Evolutionary conservation across 1,284 basidiomycete genomes (phyloP).

Genomic region (Schizophyllum commune): DNA sequence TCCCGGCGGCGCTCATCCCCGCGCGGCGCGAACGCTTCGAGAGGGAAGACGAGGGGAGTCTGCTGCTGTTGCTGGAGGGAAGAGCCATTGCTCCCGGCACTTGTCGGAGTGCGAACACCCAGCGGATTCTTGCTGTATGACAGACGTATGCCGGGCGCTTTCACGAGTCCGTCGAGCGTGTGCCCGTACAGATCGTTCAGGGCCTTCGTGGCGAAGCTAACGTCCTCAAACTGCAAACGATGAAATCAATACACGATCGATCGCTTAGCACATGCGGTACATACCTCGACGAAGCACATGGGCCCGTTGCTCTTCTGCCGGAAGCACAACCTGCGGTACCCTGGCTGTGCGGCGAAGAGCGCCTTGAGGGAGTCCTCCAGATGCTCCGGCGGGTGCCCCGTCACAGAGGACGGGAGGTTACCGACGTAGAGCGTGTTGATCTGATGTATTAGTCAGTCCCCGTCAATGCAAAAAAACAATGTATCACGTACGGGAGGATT

Average conservation of each 20-base stretch:
- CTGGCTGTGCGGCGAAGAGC: conserved; percentile 72
- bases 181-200: conserved; percentile 90
- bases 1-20: neutral
- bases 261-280: conserved; percentile 13
- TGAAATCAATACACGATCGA: conserved; percentile 7
- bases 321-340: conserved; percentile 90
- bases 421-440: conserved; percentile 96
- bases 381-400: conserved; percentile 64
- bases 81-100: conserved; percentile 36
- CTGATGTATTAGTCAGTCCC: conserved; percentile 82
- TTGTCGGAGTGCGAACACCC: conserved; percentile 76
- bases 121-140: conserved; percentile 96
- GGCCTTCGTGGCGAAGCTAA: conserved; percentile 75
- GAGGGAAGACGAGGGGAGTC: neutral
- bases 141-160: conserved; percentile 89
- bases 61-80: conserved; percentile 34
- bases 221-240: conserved; percentile 77
- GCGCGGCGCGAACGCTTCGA: neutral
- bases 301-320: conserved; percentile 93
- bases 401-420: conserved; percentile 75
- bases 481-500: neutral
- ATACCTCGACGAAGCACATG: conserved; percentile 94
- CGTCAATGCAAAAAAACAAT: neutral
- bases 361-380: conserved; percentile 82
- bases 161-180: conserved; percentile 83